These are phyloP conservation scores for Periconia sp. DNA, from an alignment of 2,329 filamentous ascomycete species.

Conservation along the genomic window DNA sequence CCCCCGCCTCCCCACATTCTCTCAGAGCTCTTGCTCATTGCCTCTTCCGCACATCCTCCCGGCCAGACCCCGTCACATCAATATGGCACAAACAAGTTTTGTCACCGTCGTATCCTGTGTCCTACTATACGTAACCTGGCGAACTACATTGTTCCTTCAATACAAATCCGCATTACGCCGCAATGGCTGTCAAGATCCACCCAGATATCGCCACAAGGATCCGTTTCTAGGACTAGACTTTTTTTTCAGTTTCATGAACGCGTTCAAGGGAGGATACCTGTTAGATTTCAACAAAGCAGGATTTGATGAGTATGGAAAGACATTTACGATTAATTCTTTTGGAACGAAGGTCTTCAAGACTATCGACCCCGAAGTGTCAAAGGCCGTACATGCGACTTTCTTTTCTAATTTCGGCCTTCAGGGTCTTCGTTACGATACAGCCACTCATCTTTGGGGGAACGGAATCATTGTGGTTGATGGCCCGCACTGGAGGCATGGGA, in stretches of 20 bases:
- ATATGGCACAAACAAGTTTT: background rate
- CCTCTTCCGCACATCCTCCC: too few relatives aligned
- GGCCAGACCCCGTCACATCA: background rate
- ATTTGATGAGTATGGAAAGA: conserved; percentile 13
- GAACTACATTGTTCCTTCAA: background rate
- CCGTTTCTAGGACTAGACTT: conserved; percentile 24
- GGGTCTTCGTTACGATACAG: conserved; percentile 3
- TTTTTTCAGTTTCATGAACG: conserved; percentile 19
- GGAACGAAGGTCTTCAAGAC: conserved; percentile 13
- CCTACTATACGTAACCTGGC: background rate
- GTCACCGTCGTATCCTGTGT: background rate
- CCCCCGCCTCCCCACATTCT: too few relatives aligned
- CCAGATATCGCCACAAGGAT: conserved; percentile 23
- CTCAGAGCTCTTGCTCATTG: too few relatives aligned
- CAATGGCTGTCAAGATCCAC: conserved; percentile 14
- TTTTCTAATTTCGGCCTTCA: conserved; percentile 16
- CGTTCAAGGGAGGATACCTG: conserved; percentile 15
- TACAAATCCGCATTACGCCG: conserved; percentile 2
- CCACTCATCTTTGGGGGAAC: conserved; percentile 4
- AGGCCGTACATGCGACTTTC: conserved; percentile 12
- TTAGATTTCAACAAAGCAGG: conserved; percentile 8
- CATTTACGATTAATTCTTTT: conserved; percentile 8
- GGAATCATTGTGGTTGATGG: conserved; percentile 5
- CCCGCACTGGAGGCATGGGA: conserved; percentile 8
- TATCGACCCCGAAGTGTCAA: conserved; percentile 15